phyloP scores from a whole-genome alignment of 768 basidiomycete species.

The Termitomyces sp. region DNA sequence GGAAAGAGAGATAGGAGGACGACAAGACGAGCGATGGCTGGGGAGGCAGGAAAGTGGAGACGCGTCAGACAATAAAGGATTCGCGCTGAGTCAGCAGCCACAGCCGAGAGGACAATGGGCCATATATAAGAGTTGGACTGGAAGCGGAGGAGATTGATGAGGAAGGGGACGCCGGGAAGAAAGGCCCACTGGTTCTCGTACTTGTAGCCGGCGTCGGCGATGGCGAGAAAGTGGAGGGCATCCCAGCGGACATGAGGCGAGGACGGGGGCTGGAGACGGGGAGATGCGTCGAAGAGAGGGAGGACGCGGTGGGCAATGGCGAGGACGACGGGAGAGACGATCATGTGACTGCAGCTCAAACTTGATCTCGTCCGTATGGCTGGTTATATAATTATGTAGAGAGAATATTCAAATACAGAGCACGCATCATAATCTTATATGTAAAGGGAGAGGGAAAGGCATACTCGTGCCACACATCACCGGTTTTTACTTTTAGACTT shows the following conservation, averaged over 20 bases:
- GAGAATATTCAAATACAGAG: neutral
- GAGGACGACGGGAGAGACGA: slow-evolving; percentile 21
- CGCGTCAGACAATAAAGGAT: slow-evolving; percentile 31
- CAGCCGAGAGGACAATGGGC: slow-evolving; percentile 32
- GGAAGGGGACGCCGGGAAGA: slow-evolving; percentile 61
- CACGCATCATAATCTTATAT: neutral
- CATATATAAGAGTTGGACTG: slow-evolving; percentile 24
- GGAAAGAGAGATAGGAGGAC: slow-evolving; percentile 71
- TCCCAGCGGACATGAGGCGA: too few relatives aligned
- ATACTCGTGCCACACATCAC: neutral
- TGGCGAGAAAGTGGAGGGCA: neutral
- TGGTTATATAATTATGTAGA: neutral
- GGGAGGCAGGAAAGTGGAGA: slow-evolving; percentile 55
- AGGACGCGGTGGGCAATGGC: slow-evolving; percentile 24
- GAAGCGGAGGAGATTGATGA: slow-evolving; percentile 39
- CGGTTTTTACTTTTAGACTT: slow-evolving; percentile 13
- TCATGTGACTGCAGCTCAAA: neutral
- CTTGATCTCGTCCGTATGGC: neutral
- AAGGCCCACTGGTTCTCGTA: slow-evolving; percentile 90
- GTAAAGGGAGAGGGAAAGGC: too few relatives aligned
- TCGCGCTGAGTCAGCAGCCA: slow-evolving; percentile 39
- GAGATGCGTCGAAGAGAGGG: slow-evolving; percentile 32
- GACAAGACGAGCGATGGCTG: slow-evolving; percentile 57
- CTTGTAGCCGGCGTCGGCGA: slow-evolving; percentile 53
- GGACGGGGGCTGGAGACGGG: too few relatives aligned